Evolutionary conservation across 306 rosid genomes (phyloP).

Genomic region (Vigna radiata): DNA sequence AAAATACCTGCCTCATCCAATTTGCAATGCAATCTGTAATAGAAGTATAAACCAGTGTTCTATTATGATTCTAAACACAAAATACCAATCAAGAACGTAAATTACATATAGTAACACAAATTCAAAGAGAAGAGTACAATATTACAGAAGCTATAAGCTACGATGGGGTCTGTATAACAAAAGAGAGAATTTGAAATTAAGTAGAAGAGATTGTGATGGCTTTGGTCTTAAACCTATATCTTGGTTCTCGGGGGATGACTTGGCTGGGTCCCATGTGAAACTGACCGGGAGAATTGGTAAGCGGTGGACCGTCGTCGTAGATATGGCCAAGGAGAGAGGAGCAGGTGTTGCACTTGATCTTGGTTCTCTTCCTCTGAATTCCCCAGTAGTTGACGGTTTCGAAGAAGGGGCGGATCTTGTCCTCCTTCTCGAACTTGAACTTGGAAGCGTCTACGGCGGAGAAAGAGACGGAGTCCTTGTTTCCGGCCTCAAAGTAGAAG

Average conservation of each 20-base stretch:
- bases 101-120: neutral
- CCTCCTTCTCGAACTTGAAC: slow-evolving; percentile 77
- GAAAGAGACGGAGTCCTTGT: slow-evolving; percentile 81
- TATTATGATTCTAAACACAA: neutral
- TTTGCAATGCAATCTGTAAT: slow-evolving; percentile 4
- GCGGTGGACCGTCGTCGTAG: slow-evolving; percentile 90
- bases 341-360: slow-evolving; percentile 74
- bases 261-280: slow-evolving; percentile 92
- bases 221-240: slow-evolving; percentile 80
- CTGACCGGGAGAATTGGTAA: slow-evolving; percentile 73
- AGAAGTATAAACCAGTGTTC: neutral
- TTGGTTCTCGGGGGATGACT: slow-evolving; percentile 81
- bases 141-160: neutral
- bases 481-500: slow-evolving; percentile 87
- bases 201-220: slow-evolving; percentile 65
- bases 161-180: neutral
- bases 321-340: slow-evolving; percentile 64
- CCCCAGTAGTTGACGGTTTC: slow-evolving; percentile 92
- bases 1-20: neutral
- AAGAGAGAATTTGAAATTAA: neutral
- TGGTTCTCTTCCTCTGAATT: slow-evolving; percentile 83
- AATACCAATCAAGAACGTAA: too few relatives aligned
- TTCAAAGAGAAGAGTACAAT: neutral
- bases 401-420: slow-evolving; percentile 81
- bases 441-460: slow-evolving; percentile 67